phyloP scores from a whole-genome alignment of 345 rosid genomes.

The Mercurialis annua region DNA sequence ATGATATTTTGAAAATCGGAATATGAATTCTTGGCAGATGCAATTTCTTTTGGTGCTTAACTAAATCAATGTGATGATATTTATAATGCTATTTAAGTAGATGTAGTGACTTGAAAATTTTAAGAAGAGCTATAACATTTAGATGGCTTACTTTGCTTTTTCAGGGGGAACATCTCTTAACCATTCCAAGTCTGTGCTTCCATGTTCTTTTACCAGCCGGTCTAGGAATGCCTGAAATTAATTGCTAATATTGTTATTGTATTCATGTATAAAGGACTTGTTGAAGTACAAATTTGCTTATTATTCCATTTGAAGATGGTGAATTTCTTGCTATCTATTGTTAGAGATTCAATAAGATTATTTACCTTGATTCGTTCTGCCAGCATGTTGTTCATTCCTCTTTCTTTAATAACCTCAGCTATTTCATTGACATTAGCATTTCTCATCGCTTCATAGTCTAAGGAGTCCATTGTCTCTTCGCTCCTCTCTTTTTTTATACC shows the following conservation, averaged over 20 bases:
- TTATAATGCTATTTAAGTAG: background rate
- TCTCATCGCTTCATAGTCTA: constrained; percentile 86
- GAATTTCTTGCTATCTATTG: constrained; percentile 7
- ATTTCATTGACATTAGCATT: constrained; percentile 47
- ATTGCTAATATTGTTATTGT: constrained; percentile 17
- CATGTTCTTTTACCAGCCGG: constrained; percentile 66
- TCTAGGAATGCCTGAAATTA: constrained; percentile 75
- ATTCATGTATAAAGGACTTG: constrained; percentile 1
- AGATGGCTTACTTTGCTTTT: constrained; percentile 60
- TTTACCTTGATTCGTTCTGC: constrained; percentile 82
- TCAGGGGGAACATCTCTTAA: constrained; percentile 71
- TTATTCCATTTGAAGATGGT: constrained; percentile 10
- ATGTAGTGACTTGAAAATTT: constrained; percentile 1
- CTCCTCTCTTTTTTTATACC: constrained; percentile 45
- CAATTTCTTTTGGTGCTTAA: background rate
- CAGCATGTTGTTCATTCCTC: constrained; percentile 91
- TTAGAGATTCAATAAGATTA: constrained; percentile 13
- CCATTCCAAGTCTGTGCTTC: constrained; percentile 86
- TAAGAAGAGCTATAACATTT: constrained; percentile 3
- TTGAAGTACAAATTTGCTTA: constrained; percentile 5
- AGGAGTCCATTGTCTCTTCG: constrained; percentile 56
- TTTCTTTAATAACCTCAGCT: constrained; percentile 60
- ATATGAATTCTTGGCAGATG: background rate
- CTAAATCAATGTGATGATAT: background rate
- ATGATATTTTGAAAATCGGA: constrained; percentile 15